A percentile compares a stretch with the other conserved stretches of the same genome.
Evolutionary conservation across 106 monocot species (phyloP).

Genomic region (Allium fistulosum): DNA sequence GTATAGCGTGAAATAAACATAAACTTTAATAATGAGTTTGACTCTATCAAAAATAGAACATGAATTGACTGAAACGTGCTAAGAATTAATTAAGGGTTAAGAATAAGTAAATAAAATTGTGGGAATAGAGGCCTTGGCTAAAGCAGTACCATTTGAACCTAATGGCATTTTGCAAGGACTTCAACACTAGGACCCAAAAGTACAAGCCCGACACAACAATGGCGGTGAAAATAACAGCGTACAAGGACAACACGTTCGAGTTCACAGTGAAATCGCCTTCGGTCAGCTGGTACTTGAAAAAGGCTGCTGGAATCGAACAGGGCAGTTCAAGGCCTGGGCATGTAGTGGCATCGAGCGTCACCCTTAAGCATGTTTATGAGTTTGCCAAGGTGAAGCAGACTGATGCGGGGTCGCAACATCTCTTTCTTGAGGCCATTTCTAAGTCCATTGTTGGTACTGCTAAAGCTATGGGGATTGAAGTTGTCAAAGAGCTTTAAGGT

Average conservation of each 20-base stretch:
- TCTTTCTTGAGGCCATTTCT: slow-evolving; percentile 45
- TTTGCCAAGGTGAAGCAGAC: slow-evolving; percentile 54
- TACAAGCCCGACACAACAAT: slow-evolving; percentile 63
- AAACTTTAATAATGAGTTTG: too few relatives aligned
- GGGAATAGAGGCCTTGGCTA: too few relatives aligned
- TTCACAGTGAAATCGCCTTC: slow-evolving; percentile 49
- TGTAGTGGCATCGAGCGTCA: slow-evolving; percentile 20
- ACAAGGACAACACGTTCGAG: slow-evolving; percentile 61
- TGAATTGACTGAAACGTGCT: too few relatives aligned
- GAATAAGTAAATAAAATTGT: too few relatives aligned
- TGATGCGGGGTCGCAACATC: slow-evolving; percentile 33
- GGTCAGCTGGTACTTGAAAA: slow-evolving; percentile 54
- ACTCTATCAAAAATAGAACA: too few relatives aligned
- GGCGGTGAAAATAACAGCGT: slow-evolving; percentile 55
- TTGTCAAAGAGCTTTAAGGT: slow-evolving; percentile 39
- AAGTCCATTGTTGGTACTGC: slow-evolving; percentile 60
- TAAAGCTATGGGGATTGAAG: slow-evolving; percentile 45
- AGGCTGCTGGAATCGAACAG: slow-evolving; percentile 42
- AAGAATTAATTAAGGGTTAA: too few relatives aligned
- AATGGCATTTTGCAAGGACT: slow-evolving; percentile 70
- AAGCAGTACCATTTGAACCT: slow-evolving; percentile 54
- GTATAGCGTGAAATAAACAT: too few relatives aligned
- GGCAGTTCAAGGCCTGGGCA: slow-evolving; percentile 50
- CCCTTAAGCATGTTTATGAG: slow-evolving; percentile 51
- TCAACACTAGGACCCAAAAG: slow-evolving; percentile 55